These are phyloP conservation scores for Hymenoscyphus fraxineus DNA, from an alignment of 2,329 filamentous ascomycete species.

Conservation along the genomic window DNA sequence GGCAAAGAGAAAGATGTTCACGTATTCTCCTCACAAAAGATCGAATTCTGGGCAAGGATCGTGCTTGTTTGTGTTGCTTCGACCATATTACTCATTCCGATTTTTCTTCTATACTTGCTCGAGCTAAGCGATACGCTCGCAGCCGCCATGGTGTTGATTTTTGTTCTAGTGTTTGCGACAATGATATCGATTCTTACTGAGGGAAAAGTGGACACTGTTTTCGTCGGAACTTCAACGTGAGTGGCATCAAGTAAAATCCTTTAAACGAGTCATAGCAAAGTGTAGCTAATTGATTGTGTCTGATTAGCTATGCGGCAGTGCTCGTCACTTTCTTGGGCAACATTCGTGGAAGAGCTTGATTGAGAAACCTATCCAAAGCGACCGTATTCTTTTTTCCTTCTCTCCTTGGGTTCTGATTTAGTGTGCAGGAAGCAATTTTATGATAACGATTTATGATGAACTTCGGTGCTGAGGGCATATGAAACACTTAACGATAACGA, in stretches of 20 bases:
- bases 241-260: neutral
- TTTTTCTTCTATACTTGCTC: conserved; percentile 15
- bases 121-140: conserved; percentile 5
- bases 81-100: conserved; percentile 14
- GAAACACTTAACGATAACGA: too few species aligned
- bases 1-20: conserved; percentile 5
- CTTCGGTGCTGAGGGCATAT: too few species aligned
- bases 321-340: conserved; percentile 15
- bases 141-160: conserved; percentile 7
- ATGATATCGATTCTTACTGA: conserved; percentile 14
- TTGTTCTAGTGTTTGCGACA: conserved; percentile 13
- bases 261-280: too few species aligned
- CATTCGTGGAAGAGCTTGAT: neutral
- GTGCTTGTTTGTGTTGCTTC: conserved; percentile 12
- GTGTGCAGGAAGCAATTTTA: too few species aligned
- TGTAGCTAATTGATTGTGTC: neutral
- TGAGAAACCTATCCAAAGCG: neutral
- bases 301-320: conserved; percentile 11
- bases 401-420: too few species aligned
- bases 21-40: conserved; percentile 12
- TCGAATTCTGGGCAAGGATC: conserved; percentile 8
- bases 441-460: too few species aligned
- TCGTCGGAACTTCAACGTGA: conserved; percentile 15
- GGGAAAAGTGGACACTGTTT: conserved; percentile 12
- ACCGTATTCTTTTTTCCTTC: neutral